Conservation (phyloP, 495 filamentous ascomycete species). For the Penicillium malachiteum region DNA sequence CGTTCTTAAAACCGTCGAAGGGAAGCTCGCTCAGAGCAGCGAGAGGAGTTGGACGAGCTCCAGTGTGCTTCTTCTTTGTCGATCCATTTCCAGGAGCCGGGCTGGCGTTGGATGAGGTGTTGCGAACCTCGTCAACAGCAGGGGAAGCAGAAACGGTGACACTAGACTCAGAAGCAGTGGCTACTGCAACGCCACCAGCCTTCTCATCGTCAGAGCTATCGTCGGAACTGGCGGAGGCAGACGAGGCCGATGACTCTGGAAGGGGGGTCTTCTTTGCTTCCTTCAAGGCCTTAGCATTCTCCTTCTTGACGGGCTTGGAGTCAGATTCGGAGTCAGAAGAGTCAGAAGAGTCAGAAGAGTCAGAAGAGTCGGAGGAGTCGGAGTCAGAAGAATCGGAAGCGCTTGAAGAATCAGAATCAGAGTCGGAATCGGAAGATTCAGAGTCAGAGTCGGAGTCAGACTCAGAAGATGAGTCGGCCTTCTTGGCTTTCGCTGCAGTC, state of each 20-base stretch:
- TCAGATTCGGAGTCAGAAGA: slow-evolving; percentile 36
- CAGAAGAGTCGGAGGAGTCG: slow-evolving; percentile 35
- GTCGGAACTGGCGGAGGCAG: slow-evolving; percentile 27
- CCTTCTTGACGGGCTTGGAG: slow-evolving; percentile 27
- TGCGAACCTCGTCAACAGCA: slow-evolving; percentile 33
- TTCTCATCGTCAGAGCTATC: slow-evolving; percentile 27
- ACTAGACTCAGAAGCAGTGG: slow-evolving; percentile 27
- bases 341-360: slow-evolving; percentile 23
- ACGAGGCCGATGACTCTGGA: slow-evolving; percentile 43
- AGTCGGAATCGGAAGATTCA: slow-evolving; percentile 15
- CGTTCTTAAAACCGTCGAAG: slow-evolving; percentile 59
- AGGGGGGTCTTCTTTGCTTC: slow-evolving; percentile 54
- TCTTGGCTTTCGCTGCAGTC: slow-evolving; percentile 16
- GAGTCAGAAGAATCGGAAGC: slow-evolving; percentile 28
- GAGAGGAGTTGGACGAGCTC: slow-evolving; percentile 45
- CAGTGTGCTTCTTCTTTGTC: slow-evolving; percentile 51
- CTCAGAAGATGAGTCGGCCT: slow-evolving; percentile 21
- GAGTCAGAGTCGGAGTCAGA: slow-evolving; percentile 18
- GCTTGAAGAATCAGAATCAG: slow-evolving; percentile 19
- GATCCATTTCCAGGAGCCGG: slow-evolving; percentile 45
- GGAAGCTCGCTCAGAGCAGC: slow-evolving; percentile 46
- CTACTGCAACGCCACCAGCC: slow-evolving; percentile 13
- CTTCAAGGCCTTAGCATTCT: slow-evolving; percentile 41
- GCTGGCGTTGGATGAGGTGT: slow-evolving; percentile 41
- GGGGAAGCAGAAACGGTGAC: slow-evolving; percentile 36